These are phyloP conservation scores for Suillus hirtellus DNA, from an alignment of 768 basidiomycete species.

Conservation along the genomic window DNA sequence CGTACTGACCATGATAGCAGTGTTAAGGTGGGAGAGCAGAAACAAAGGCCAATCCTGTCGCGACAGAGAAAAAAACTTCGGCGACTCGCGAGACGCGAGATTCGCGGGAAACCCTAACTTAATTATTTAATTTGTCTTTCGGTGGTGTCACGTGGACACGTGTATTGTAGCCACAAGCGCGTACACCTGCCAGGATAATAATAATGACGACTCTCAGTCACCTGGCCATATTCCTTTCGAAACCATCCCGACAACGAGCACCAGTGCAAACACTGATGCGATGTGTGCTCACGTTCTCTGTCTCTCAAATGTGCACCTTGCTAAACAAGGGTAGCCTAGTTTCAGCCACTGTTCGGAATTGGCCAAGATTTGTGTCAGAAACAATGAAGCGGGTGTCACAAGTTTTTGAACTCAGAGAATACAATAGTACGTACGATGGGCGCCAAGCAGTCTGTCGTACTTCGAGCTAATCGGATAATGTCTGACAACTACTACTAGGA, in stretches of 20 bases:
- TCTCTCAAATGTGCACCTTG: neutral
- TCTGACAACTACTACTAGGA: neutral
- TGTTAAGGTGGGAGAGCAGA: neutral
- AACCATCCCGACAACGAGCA: neutral
- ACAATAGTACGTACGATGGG: too few relatives aligned
- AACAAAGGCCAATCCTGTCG: conserved; percentile 18
- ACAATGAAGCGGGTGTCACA: neutral
- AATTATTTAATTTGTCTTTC: conserved; percentile 20
- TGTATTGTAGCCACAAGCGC: conserved; percentile 30
- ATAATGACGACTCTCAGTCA: too few relatives aligned
- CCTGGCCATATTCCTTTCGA: neutral
- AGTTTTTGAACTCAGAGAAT: neutral
- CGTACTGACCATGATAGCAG: conserved; percentile 23
- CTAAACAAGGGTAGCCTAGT: neutral
- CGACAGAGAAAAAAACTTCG: conserved; percentile 7
- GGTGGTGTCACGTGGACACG: conserved; percentile 24
- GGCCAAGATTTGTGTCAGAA: neutral
- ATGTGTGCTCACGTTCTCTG: neutral
- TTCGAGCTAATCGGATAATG: neutral
- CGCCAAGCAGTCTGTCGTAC: neutral
- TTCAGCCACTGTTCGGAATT: neutral
- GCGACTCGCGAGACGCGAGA: neutral
- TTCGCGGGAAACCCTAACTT: conserved; percentile 14
- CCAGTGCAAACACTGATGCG: neutral
- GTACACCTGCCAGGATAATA: neutral